Evolutionary conservation across 306 rosid species (phyloP).

Genomic region (Citrullus amarus): DNA sequence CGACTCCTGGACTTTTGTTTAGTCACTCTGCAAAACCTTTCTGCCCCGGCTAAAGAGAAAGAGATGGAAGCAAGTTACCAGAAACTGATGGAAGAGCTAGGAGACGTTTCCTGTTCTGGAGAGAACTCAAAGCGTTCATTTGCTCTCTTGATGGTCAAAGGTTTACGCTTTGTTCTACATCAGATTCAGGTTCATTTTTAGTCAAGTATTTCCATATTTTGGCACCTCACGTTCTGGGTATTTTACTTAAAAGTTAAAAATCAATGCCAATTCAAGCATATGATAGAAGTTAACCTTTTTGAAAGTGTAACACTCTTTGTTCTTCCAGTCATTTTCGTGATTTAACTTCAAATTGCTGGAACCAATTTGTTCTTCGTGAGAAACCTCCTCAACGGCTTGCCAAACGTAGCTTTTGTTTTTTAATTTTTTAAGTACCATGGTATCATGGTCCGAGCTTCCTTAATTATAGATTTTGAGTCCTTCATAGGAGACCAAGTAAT

Average conservation of each 20-base stretch:
- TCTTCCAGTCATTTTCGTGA: neutral
- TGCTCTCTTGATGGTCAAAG: slow-evolving; percentile 63
- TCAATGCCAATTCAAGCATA: neutral
- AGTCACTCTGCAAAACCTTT: slow-evolving; percentile 70
- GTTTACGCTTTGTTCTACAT: slow-evolving; percentile 73
- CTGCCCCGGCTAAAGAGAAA: slow-evolving; percentile 64
- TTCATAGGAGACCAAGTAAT: neutral
- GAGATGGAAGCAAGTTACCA: slow-evolving; percentile 44
- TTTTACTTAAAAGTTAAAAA: neutral
- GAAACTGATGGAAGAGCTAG: slow-evolving; percentile 50
- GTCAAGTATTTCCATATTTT: neutral
- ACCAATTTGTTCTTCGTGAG: neutral
- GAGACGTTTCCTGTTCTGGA: slow-evolving; percentile 43
- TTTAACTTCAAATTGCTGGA: neutral
- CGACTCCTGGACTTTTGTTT: slow-evolving; percentile 65
- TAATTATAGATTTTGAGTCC: neutral
- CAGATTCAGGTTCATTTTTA: slow-evolving; percentile 61
- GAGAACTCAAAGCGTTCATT: slow-evolving; percentile 43
- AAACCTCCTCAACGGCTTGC: neutral
- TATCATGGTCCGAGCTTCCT: neutral
- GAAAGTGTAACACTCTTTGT: neutral
- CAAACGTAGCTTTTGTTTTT: neutral
- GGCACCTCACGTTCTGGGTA: neutral
- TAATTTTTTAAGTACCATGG: neutral
- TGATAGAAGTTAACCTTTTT: neutral